Percentiles rank a stretch among this genome's conserved stretches.
These are phyloP conservation scores for Diplodia scrobiculata DNA, from an alignment of 2,329 filamentous ascomycete genomes.

Conservation along the genomic window DNA sequence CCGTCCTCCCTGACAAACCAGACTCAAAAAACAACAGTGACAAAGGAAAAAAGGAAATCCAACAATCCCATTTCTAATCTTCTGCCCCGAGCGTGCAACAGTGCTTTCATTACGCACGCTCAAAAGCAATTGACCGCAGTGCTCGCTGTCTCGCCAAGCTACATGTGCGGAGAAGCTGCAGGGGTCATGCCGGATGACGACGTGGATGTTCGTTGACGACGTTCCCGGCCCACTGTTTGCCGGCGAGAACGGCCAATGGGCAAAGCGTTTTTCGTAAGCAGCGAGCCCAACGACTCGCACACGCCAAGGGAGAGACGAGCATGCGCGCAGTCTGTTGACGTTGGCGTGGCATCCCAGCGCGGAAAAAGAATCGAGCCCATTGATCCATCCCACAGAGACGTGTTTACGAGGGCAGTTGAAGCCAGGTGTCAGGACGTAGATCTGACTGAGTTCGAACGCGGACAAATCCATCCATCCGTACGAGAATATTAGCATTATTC, in stretches of 20 bases:
- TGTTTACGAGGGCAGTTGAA: too few relatives aligned
- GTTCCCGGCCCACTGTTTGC: background rate
- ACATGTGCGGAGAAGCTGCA: conserved; percentile 6
- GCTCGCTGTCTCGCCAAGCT: background rate
- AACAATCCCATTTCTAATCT: background rate
- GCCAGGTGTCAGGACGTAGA: too few relatives aligned
- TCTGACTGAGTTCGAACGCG: too few relatives aligned
- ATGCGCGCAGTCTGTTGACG: background rate
- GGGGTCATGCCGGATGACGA: background rate
- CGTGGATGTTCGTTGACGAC: background rate
- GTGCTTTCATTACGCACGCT: background rate
- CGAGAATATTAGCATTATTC: too few relatives aligned
- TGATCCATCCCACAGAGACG: too few relatives aligned
- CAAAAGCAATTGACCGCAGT: background rate
- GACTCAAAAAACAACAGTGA: background rate
- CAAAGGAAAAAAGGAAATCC: background rate
- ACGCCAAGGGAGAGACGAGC: too few relatives aligned
- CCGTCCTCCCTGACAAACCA: conserved; percentile 1
- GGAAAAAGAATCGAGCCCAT: too few relatives aligned
- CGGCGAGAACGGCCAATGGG: conserved; percentile 2
- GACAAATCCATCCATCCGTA: too few relatives aligned
- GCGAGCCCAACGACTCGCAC: background rate
- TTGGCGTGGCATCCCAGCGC: too few relatives aligned
- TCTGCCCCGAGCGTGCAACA: background rate
- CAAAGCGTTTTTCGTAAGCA: background rate